These are phyloP conservation scores for Eucalyptus polybractea DNA, from an alignment of 345 rosid species.

Conservation along the genomic window DNA sequence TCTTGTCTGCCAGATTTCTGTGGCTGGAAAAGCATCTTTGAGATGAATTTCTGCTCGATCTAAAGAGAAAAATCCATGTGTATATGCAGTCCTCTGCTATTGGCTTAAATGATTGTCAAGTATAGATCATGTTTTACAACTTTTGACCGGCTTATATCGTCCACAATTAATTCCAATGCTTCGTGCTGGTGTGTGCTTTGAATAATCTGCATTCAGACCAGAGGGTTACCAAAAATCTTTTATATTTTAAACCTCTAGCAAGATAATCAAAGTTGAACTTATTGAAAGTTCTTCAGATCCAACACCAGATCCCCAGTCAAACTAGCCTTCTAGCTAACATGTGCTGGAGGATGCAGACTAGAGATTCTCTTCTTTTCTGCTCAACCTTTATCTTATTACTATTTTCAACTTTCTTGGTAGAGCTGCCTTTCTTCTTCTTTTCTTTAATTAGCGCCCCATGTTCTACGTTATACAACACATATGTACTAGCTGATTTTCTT, in stretches of 20 bases:
- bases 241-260: not conserved
- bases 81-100: not conserved
- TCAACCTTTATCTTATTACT: not conserved
- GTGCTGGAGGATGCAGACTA: not conserved
- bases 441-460: not conserved
- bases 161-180: not conserved
- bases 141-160: not conserved
- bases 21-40: not conserved
- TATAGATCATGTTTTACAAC: not conserved
- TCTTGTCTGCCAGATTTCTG: not conserved
- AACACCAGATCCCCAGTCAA: not conserved
- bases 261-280: not conserved
- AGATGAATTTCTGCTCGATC: not conserved
- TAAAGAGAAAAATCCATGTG: not conserved
- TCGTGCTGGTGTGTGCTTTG: not conserved
- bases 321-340: not conserved
- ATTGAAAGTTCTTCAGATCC: not conserved
- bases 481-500: not conserved
- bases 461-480: not conserved
- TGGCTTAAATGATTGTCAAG: not conserved
- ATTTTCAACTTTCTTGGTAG: not conserved
- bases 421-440: not conserved
- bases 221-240: not conserved
- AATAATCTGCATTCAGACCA: not conserved
- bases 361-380: not conserved